Evolutionary conservation across 139 green algal genomes (phyloP), one percentile per base, ranked within the genome.

Genomic region (Chlorella sp.): DNA sequence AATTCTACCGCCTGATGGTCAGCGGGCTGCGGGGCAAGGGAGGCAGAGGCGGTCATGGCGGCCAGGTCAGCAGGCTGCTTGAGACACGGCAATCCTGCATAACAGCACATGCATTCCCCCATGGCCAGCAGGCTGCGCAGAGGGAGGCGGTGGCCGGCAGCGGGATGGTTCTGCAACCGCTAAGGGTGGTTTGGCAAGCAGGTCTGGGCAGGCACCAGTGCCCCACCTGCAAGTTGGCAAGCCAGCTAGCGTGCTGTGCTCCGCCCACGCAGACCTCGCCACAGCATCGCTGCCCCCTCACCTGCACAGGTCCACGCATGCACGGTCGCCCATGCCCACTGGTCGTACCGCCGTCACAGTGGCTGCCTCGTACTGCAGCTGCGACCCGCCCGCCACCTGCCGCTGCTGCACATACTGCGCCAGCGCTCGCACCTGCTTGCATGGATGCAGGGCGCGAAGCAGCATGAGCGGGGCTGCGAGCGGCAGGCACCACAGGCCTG

Each of bases 241-340:
- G 7, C 56, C 56, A 65, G 22, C 16, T 19, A 20, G 28, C 22
- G 3, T 65, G 56, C 56, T 6, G 3, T 32, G 28, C 30, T 20
- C 22, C 7, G 6, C 60, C 60, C 8, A 8, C 22, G 26, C 60
- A 34, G 2, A 36, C 17, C 17, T 11, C 32, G 24, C 32, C 64
- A 41, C 32, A 70, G 64, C 30, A 78, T 19, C 24, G 3, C 26
- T 30, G 16, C 34, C 17, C 28, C n/a, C 36, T 38, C 36, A 82
- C 76, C 76, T 82, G 76, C 58, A 73, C 58, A 83, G 85, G 91
- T 99, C 96, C 3, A 86, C 78, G 74, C 87, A 90, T 5, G 79
- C 96, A 22, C 95, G 89, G 84, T 99, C 96, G n/a, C 94, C 95
- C 88, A 95, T 93, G 48, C 94, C 95, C 38, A 92, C 86, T 2